Conservation (phyloP, 2,329 filamentous ascomycete species). For the Fusarium duplospermum region DNA sequence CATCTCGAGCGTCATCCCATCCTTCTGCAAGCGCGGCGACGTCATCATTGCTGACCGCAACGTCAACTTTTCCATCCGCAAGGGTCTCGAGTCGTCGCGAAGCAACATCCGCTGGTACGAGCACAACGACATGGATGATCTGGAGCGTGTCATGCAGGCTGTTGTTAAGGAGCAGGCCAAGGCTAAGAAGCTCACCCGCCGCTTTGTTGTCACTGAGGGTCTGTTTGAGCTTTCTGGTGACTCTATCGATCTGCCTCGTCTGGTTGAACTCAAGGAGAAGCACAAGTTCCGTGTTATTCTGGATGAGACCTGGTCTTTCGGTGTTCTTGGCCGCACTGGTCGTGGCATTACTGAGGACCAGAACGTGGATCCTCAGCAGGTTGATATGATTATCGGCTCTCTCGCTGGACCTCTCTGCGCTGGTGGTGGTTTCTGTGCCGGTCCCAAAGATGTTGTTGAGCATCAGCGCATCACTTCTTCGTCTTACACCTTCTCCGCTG, state of each 20-base stretch:
- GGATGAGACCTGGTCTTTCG: conserved; percentile 98
- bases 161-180: conserved; percentile 87
- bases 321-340: conserved; percentile 90
- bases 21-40: conserved; percentile 96
- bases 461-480: conserved; percentile 95
- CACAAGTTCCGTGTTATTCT: conserved; percentile 99
- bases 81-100: conserved; percentile 91
- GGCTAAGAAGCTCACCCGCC: conserved; percentile 86
- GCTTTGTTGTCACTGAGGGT: conserved; percentile 96
- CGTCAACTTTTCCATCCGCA: conserved; percentile 93
- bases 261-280: conserved; percentile 92
- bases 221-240: conserved; percentile 93
- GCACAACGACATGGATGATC: conserved; percentile 94
- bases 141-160: conserved; percentile 86
- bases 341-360: conserved; percentile 95
- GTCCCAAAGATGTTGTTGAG: conserved; percentile 89
- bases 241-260: conserved; percentile 83
- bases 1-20: conserved; percentile 95
- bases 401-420: conserved; percentile 90
- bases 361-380: conserved; percentile 90
- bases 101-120: conserved; percentile 95
- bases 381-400: conserved; percentile 98
- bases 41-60: conserved; percentile 96
- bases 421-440: conserved; percentile 95
- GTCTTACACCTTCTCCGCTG: conserved; percentile 95